Conservation (phyloP, 2,329 filamentous ascomycete species). For the Fusarium sp. region DNA sequence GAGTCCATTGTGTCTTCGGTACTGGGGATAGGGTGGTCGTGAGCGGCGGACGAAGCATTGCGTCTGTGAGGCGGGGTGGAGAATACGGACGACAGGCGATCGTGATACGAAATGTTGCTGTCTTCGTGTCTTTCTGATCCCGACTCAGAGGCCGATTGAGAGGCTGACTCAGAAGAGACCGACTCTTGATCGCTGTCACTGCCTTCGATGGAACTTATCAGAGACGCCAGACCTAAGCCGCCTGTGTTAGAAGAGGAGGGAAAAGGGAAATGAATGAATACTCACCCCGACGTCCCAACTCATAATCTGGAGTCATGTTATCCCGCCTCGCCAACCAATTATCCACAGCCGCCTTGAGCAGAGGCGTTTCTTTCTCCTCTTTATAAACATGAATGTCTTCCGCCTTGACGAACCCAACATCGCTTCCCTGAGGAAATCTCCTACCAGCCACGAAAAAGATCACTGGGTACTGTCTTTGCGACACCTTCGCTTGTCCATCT, state of each 20-base stretch:
- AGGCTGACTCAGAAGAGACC: too few relatives aligned
- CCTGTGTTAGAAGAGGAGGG: not conserved
- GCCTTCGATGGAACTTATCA: not conserved
- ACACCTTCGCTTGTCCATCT: not conserved
- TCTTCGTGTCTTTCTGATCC: too few relatives aligned
- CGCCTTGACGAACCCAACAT: not conserved
- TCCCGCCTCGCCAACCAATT: not conserved
- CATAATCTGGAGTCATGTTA: not conserved
- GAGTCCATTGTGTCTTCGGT: too few relatives aligned
- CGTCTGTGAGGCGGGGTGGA: too few relatives aligned
- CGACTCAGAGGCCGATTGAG: too few relatives aligned
- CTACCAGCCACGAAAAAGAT: not conserved
- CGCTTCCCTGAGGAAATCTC: not conserved
- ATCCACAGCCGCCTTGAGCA: not conserved
- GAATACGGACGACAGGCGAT: too few relatives aligned
- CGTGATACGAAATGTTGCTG: too few relatives aligned
- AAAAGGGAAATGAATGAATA: rapidly evolving
- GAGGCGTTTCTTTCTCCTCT: not conserved
- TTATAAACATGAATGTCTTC: not conserved
- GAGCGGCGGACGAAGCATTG: too few relatives aligned
- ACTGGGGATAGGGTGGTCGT: too few relatives aligned
- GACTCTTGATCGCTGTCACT: not conserved
- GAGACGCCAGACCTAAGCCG: not conserved
- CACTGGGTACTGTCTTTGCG: not conserved
- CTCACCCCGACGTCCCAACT: not conserved